Base-by-base conservation (phyloP, 202 grass and related monocot species). In the Panicum hallii region DNA sequence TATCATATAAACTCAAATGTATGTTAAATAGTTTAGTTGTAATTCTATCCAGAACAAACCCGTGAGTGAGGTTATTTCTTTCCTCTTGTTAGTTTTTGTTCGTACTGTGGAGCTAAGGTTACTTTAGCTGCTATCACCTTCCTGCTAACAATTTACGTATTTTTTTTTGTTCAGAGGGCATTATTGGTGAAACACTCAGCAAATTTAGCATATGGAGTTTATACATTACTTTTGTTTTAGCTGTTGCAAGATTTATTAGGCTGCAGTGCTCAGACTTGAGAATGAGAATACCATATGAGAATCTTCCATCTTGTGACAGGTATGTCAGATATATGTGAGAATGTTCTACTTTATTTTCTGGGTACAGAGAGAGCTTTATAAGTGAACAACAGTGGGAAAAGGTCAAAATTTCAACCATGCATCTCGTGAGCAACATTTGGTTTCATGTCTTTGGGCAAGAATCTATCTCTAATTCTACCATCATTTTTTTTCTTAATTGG, bases 161-260 rank as follows among this genome's bases (percentile, higher is more conserved):
- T 23, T 79, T 45, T 85, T 90, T 66, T 30, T 82, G 60, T 53
- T 44, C 95, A 98, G 95, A 98, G 89, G 95, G 95, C 62, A 95
- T 98, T 93, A 92, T 98, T 93, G 95, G 95, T 86, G 95, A 95
- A 84, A 95, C 93, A 63, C 83, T 98, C 10, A 98, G 95, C 91
- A 98, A 98, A 84, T 98, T 98, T 79, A 98, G 95, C 95, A 98
- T 98, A 70, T 98, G 95, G 95, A 98, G 95, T 87, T 87, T 98
- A 74, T 98, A 98, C 75, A 93, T 95, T 81, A 98, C 95, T 64
- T 98, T 98, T 92, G 95, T 98, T 28, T 87, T 98, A 88, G 95
- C 95, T 70, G 95, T 98, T 86, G 95, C 93, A 36, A 90, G 95
- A 89, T 98, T 98, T 92, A 98, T 98, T 65, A 95, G 95, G 91